These are phyloP conservation scores for Pistacia vera DNA, from an alignment of 345 rosid species.

Conservation along the genomic window DNA sequence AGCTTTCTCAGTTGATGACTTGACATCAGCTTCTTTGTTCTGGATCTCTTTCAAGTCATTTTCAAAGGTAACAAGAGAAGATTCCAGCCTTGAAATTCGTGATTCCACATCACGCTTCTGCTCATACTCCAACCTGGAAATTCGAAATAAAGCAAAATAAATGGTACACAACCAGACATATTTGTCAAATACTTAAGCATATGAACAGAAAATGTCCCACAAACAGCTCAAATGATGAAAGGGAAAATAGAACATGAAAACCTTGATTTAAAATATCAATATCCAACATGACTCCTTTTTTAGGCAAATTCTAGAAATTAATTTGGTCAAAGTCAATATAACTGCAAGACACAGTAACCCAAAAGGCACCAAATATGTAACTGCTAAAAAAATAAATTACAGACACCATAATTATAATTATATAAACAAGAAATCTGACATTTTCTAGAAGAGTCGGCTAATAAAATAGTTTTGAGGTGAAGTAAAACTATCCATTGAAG, in stretches of 20 bases:
- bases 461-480: background rate
- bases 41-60: conserved; percentile 61
- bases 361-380: background rate
- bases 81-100: conserved; percentile 78
- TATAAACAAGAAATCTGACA: background rate
- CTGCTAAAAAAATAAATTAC: background rate
- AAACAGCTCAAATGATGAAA: background rate
- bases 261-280: background rate
- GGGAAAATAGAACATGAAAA: background rate
- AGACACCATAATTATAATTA: background rate
- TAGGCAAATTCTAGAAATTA: background rate
- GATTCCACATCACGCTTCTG: conserved; percentile 89
- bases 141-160: conserved; percentile 1
- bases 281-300: background rate
- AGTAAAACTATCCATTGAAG: background rate
- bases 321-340: background rate
- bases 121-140: conserved; percentile 89
- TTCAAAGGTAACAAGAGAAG: conserved; percentile 64
- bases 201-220: conserved; percentile 11
- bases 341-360: background rate
- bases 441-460: background rate
- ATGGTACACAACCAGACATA: background rate
- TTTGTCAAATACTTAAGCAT: background rate
- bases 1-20: conserved; percentile 59
- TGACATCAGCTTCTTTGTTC: conserved; percentile 64